Evolutionary conservation across 164 flowering plant genomes (phyloP).

Genomic region (Piper betle): DNA sequence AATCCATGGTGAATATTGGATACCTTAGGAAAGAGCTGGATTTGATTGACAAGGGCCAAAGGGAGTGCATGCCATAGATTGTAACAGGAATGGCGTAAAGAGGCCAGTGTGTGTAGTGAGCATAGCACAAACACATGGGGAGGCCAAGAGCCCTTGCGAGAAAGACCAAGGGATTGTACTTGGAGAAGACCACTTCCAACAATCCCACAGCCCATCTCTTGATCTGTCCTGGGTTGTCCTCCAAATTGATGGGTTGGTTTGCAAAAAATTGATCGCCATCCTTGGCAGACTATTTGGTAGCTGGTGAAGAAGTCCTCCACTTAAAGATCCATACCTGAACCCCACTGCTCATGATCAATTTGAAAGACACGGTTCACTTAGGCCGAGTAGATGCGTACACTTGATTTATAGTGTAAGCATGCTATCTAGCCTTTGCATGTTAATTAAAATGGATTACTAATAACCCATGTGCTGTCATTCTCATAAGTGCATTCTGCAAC

Average conservation of each 20-base stretch:
- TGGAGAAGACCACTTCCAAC: conserved; percentile 36
- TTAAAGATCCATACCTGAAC: conserved; percentile 57
- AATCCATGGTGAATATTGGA: neutral
- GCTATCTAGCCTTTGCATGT: neutral
- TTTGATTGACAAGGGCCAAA: conserved; percentile 33
- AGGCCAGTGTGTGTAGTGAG: conserved; percentile 30
- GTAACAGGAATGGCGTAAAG: conserved; percentile 33
- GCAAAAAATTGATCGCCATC: conserved; percentile 63
- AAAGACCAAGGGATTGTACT: conserved; percentile 31
- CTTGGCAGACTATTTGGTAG: conserved; percentile 48
- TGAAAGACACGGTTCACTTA: too few species aligned
- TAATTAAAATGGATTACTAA: too few species aligned
- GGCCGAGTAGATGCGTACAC: too few species aligned
- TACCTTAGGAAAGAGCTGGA: conserved; percentile 62
- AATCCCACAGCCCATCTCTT: conserved; percentile 60
- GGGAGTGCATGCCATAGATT: conserved; percentile 53
- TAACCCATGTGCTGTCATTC: neutral
- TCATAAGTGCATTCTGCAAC: neutral
- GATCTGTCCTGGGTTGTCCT: conserved; percentile 36
- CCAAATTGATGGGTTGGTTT: conserved; percentile 43
- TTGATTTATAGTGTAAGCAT: neutral
- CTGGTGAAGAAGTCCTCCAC: conserved; percentile 74
- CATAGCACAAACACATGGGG: conserved; percentile 7
- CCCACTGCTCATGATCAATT: conserved; percentile 33
- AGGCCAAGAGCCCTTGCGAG: conserved; percentile 28